Percentiles rank a stretch among this genome's conserved stretches.
Evolutionary conservation across 768 basidiomycete species (phyloP).

Genomic region (Sarcodon aspratus): DNA sequence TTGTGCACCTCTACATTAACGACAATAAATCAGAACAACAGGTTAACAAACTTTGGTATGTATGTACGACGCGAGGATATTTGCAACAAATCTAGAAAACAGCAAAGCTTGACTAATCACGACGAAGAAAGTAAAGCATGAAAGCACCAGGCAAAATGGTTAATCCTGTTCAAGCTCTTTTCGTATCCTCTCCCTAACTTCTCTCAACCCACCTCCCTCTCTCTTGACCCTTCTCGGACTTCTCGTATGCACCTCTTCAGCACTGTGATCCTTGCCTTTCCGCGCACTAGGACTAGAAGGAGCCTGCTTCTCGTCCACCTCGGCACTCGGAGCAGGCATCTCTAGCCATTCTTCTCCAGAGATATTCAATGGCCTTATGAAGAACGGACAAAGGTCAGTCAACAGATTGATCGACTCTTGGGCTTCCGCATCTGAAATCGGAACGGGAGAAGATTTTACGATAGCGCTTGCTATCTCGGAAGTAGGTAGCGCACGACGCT

Average conservation of each 20-base stretch:
- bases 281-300: constrained; percentile 23
- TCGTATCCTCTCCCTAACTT: constrained; percentile 75
- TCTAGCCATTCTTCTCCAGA: constrained; percentile 44
- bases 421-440: constrained; percentile 69
- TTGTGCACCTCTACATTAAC: too few species aligned
- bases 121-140: not conserved
- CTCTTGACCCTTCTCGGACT: constrained; percentile 65
- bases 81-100: not conserved
- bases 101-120: not conserved
- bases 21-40: too few species aligned
- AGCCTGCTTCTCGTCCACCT: constrained; percentile 10
- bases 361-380: constrained; percentile 53
- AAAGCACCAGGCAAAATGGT: too few species aligned
- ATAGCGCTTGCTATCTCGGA: constrained; percentile 59
- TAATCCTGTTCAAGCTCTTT: constrained; percentile 62
- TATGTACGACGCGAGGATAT: not conserved
- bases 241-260: constrained; percentile 46
- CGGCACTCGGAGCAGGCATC: constrained; percentile 38
- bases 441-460: constrained; percentile 73
- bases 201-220: constrained; percentile 63
- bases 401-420: constrained; percentile 63
- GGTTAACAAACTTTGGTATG: too few species aligned
- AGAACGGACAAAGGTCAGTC: constrained; percentile 67
- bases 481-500: constrained; percentile 58
- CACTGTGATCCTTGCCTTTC: constrained; percentile 44